Base-by-base conservation (phyloP, 768 basidiomycete species). In the Kwoniella bestiolae region DNA sequence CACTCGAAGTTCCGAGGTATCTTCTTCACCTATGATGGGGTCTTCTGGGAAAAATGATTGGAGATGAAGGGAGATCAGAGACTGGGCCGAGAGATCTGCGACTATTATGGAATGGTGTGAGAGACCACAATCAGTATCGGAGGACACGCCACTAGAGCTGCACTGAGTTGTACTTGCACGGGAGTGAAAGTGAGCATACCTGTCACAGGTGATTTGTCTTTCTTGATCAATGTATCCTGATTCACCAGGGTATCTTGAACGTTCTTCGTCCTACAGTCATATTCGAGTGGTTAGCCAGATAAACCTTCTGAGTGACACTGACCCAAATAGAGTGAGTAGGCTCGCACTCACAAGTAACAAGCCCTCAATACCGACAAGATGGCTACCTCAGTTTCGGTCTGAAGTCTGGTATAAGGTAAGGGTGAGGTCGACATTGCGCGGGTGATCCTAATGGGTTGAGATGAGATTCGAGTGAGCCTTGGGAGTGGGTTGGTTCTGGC, bases 1-100 rank as follows among this genome's bases (percentile, higher is more conserved):
- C 32, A 84, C 79, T 6, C 90, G 86, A 21, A 98, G 82, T 58
- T 92, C 91, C 0, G 86, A 83, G 0, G 95, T 89, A 79, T 96
- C 92, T 81, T 99, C 95, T 81, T 99, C 96, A 32, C 94, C 96
- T 41, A 98, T 89, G 76, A 98, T 91, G 8, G 86, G 86, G 81
- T 97, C 94, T 0, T 84, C 72, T 0, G 94, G 95, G 82, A 96
- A 98, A 0, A 89, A 87, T 12, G 83, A 83, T 16, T 81, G 78
- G 35, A 99, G 86, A 75, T 97, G 89, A 7, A 89, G 85, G 65
- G 90, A 90, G 73, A 99, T 88, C 45, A 98, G 87, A 0, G 94
- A 92, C 77, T 99, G 96, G 0, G 94, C 91, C 3, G 94, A 86
- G 80, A 89, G 94, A 82, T 98, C 96, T 38, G 90, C 96, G 23